Percentiles rank a stretch among this genome's conserved stretches.
These are phyloP conservation scores for Colletotrichum plurivorum DNA, from an alignment of 2,329 filamentous ascomycete genomes.

Conservation along the genomic window DNA sequence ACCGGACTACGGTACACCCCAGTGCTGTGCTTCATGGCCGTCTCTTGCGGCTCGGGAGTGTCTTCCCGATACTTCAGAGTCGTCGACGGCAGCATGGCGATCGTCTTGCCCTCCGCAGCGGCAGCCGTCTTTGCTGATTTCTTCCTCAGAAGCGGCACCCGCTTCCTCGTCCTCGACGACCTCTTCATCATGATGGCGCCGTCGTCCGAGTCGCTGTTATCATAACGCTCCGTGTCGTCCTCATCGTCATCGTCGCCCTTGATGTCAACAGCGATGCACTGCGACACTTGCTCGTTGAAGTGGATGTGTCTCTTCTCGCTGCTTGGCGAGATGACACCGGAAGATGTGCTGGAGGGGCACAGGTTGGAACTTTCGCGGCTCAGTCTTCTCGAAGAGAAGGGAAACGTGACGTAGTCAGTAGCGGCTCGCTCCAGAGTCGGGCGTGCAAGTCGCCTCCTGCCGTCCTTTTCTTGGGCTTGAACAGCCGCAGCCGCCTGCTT, in stretches of 20 bases:
- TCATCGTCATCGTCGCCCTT: constrained; percentile 85
- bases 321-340: constrained; percentile 75
- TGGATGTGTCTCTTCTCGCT: constrained; percentile 88
- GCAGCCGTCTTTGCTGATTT: constrained; percentile 56
- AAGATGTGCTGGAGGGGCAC: constrained; percentile 77
- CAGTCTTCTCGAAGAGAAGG: constrained; percentile 72
- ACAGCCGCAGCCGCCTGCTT: constrained; percentile 91
- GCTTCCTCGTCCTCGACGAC: constrained; percentile 66
- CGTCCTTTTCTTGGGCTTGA: constrained; percentile 81
- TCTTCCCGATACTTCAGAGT: constrained; percentile 88
- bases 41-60: constrained; percentile 76
- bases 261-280: constrained; percentile 93
- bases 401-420: constrained; percentile 78
- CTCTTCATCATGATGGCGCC: constrained; percentile 87
- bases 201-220: constrained; percentile 80
- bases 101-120: constrained; percentile 82
- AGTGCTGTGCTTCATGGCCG: constrained; percentile 73
- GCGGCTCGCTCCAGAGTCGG: constrained; percentile 72
- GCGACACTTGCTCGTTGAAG: constrained; percentile 95
- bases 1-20: constrained; percentile 62
- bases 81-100: constrained; percentile 89
- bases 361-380: constrained; percentile 76
- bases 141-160: constrained; percentile 67
- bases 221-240: constrained; percentile 58
- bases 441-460: constrained; percentile 62